Base-by-base conservation (phyloP, 306 rosid genomes). In the Fagus sylvatica region DNA sequence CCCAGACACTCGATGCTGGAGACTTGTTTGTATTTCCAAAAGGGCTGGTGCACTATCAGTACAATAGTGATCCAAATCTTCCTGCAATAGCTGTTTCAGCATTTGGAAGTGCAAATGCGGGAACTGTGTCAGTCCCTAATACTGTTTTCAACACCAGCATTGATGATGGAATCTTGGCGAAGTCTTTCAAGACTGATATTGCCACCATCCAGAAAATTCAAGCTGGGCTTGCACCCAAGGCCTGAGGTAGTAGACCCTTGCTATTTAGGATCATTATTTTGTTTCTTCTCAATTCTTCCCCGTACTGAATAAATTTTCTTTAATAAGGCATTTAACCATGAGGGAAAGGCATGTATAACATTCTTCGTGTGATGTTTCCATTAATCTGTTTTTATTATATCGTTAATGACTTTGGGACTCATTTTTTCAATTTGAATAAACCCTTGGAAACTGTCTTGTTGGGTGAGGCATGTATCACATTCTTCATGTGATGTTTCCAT, bases 1-100 rank as follows among this genome's bases (percentile, higher is more conserved):
- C 87, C 0, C 85, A 87, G 40, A 77, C 53, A 0, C 91, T 87
- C 11, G 80, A 76, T 15, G 1, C 40, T 2, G 82, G 91, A 3
- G 93, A 89, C 57, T 1, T 81, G 72, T 89, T 89, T 56, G 4
- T 85, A 1, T 89, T 89, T 42, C 93, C 91, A 0, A 89, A 89
- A 66, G 91, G 89, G 16, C 84, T 87, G 17, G 83, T 82, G 8
- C 91, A 87, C 60, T 83, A 83, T 61, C 93, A 89, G 51, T 57
- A 49, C 69, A 89, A 87, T 64, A 77, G 78, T 36, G 86, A 79
- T 55, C 17, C 64, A 3, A 16, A 64, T 2, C 16, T 8, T 1
- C 55, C 51, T 13, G 81, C 85, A 30, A 0, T 74, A 0, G 88
- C 89, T 37, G 13, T 89, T 5, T 82, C 92, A 10, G 78, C 91